Evolutionary conservation across 768 basidiomycete genomes (phyloP).

Genomic region (Agaricus subrufescens): DNA sequence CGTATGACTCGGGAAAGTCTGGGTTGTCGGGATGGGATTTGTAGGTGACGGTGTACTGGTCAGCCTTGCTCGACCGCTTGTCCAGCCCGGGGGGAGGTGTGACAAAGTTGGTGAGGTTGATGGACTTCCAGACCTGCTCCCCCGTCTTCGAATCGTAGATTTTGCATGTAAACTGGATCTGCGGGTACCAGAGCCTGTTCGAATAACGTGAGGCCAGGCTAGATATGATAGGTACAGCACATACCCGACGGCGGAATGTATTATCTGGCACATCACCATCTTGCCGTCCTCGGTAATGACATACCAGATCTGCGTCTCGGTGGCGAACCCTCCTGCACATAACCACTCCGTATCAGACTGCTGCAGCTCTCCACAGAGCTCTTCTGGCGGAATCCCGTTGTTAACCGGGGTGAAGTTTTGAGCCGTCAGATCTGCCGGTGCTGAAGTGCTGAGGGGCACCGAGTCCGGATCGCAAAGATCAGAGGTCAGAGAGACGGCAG

Average conservation of each 20-base stretch:
- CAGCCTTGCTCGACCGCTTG: slow-evolving; percentile 82
- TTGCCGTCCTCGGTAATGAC: slow-evolving; percentile 75
- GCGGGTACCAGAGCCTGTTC: slow-evolving; percentile 85
- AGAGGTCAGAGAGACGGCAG: neutral
- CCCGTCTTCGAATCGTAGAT: slow-evolving; percentile 74
- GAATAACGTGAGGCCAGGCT: slow-evolving; percentile 5
- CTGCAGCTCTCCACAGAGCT: slow-evolving; percentile 73
- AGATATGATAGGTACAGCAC: slow-evolving; percentile 22
- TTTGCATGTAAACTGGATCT: slow-evolving; percentile 92
- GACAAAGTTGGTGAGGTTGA: slow-evolving; percentile 79
- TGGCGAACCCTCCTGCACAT: slow-evolving; percentile 77
- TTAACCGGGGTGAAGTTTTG: slow-evolving; percentile 85
- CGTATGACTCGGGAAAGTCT: slow-evolving; percentile 73
- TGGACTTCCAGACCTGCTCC: slow-evolving; percentile 76
- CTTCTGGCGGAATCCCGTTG: slow-evolving; percentile 43
- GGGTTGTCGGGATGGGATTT: slow-evolving; percentile 45
- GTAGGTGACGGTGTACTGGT: slow-evolving; percentile 75
- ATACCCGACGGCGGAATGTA: slow-evolving; percentile 86
- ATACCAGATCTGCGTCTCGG: slow-evolving; percentile 92
- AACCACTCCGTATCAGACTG: slow-evolving; percentile 78
- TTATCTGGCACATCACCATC: slow-evolving; percentile 76
- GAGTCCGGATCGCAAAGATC: slow-evolving; percentile 2
- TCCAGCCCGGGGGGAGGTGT: slow-evolving; percentile 73
- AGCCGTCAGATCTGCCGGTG: slow-evolving; percentile 58
- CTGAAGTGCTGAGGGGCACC: slow-evolving; percentile 36